Evolutionary conservation across 177 flowering plant species (phyloP), one percentile per base, ranked within the genome.

Genomic region (Vitis hybrid): DNA sequence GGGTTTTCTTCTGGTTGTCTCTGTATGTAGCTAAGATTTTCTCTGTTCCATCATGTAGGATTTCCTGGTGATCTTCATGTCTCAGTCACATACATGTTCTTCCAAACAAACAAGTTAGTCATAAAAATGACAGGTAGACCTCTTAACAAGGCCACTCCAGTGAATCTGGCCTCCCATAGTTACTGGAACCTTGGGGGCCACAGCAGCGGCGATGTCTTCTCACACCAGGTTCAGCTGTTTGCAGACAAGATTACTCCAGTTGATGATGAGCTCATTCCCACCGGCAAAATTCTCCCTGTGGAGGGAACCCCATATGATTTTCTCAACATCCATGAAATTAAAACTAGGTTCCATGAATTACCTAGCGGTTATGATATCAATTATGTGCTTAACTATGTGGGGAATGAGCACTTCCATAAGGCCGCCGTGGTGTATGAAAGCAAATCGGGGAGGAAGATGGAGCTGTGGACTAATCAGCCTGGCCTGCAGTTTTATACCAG

Each of bases 121-220:
- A 76, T 94, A 32, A 56, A 11, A 63, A 91, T 94, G 97, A 73
- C 66, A 66, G 97, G 91, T 11, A 81, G 67, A 35, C 78, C 97
- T 2, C 65, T 73, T 0, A 78, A 84, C 85, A 86, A 90, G 80
- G 72, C 94, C 1, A 93, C 99, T 11, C 97, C 97, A 2, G 84
- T 92, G 17, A 94, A 90, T 74, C 85, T 94, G 12, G 93, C 89
- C 10, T 82, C 84, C 6, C 99, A 94, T 74, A 69, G 89, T 1
- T 94, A 90, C 76, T 92, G 93, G 93, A 94, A 94, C 74, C 87
- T 94, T 0, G 92, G 86, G 1, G 95, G 95, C 60, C 97, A 94
- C 59, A 72, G 71, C 77, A 87, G 89, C 49, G 97, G 95, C n/a
- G 64, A 82, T 71, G 84, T 92, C 68, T 73, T 92, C 18, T 79